These are phyloP conservation scores for Pichia terricola DNA, from an alignment of 1,139 yeast species.

Conservation along the genomic window DNA sequence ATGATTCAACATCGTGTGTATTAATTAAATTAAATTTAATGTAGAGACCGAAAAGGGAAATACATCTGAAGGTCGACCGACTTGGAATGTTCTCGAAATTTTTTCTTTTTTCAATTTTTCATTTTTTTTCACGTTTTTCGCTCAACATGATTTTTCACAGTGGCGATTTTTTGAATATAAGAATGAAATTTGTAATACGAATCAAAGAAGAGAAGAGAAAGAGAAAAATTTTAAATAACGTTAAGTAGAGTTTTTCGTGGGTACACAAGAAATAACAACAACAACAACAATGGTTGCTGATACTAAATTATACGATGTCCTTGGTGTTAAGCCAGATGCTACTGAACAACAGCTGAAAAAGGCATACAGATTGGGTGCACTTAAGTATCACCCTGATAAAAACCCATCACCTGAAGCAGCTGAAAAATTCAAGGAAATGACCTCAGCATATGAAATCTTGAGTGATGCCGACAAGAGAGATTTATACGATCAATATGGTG, in stretches of 20 bases:
- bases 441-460: conserved; percentile 83
- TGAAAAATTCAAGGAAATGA: conserved; percentile 82
- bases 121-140: no score
- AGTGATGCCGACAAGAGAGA: conserved; percentile 85
- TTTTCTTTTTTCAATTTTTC: neutral
- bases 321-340: conserved; percentile 77
- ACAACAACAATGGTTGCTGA: conserved; percentile 66
- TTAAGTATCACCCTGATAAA: conserved; percentile 94
- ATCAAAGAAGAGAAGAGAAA: no score
- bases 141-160: no score
- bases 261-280: no score
- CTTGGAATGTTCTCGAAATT: conserved; percentile 2
- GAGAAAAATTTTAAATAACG: no score
- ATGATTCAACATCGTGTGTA: no score
- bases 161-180: no score
- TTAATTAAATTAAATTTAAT: no score
- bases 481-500: conserved; percentile 82
- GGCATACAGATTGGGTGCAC: conserved; percentile 89
- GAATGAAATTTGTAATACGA: no score
- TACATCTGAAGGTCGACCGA: neutral
- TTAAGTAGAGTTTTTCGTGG: no score
- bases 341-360: conserved; percentile 80
- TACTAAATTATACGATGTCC: conserved; percentile 73
- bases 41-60: no score
- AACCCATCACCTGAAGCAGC: conserved; percentile 84